Conservation (phyloP, 768 basidiomycete species). For the Panellus pusillus region DNA sequence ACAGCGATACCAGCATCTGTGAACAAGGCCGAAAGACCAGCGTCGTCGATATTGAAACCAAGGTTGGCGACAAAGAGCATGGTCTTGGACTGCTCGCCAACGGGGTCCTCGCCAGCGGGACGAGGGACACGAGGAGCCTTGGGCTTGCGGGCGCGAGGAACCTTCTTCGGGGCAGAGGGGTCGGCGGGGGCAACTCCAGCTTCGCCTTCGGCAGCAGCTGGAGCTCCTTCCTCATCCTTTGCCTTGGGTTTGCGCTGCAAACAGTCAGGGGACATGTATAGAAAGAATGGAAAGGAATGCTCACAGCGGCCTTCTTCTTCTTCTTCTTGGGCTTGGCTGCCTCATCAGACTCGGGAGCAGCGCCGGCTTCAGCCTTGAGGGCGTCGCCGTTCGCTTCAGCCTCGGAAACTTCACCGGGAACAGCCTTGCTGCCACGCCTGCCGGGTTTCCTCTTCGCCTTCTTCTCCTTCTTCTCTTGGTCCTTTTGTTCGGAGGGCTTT, state of each 20-base stretch:
- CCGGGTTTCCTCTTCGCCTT: constrained; percentile 78
- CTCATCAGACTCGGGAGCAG: constrained; percentile 58
- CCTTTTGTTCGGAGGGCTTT: constrained; percentile 88
- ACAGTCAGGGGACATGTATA: constrained; percentile 22
- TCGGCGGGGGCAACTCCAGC: constrained; percentile 41
- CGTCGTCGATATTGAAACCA: constrained; percentile 91
- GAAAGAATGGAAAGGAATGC: constrained; percentile 26
- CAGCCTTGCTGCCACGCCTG: constrained; percentile 84
- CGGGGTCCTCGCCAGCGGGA: constrained; percentile 78
- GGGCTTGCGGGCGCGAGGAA: constrained; percentile 54
- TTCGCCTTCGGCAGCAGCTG: constrained; percentile 33
- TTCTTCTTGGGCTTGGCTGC: constrained; percentile 84
- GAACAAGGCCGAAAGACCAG: constrained; percentile 77
- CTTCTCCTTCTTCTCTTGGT: constrained; percentile 77
- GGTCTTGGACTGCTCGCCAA: constrained; percentile 84
- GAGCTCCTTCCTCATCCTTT: constrained; percentile 42
- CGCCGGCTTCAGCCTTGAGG: constrained; percentile 54
- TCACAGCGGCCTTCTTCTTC: constrained; percentile 70
- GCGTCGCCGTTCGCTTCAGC: constrained; percentile 84
- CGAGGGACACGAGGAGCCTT: constrained; percentile 61
- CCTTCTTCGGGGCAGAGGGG: constrained; percentile 43
- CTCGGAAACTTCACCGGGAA: constrained; percentile 87
- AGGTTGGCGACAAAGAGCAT: constrained; percentile 98
- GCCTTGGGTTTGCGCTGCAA: constrained; percentile 48
- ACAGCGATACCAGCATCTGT: constrained; percentile 82